These are phyloP conservation scores for Cryptococcus sp. DNA, from an alignment of 1,284 basidiomycete species.

Conservation along the genomic window DNA sequence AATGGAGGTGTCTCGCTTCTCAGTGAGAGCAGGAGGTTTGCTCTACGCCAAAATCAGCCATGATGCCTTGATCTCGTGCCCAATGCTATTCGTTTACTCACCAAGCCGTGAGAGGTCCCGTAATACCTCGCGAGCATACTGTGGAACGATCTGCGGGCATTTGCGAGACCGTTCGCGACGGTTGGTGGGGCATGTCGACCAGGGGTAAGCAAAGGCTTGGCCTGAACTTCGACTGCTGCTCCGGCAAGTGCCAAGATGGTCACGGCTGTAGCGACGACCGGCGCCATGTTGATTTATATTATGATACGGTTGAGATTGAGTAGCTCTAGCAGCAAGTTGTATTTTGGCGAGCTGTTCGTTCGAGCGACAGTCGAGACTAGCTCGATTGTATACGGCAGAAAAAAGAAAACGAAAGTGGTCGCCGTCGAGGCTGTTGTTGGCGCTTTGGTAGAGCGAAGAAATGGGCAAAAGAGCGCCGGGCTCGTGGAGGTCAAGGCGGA, in stretches of 20 bases:
- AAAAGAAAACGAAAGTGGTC: conserved; percentile 21
- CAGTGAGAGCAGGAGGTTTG: conserved; percentile 33
- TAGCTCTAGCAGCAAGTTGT: neutral
- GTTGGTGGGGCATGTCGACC: conserved; percentile 45
- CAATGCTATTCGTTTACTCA: conserved; percentile 18
- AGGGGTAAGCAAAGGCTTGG: conserved; percentile 31
- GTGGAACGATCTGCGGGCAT: conserved; percentile 31
- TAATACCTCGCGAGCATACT: conserved; percentile 32
- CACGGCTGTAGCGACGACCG: conserved; percentile 36
- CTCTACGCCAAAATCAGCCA: conserved; percentile 14
- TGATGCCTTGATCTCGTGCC: neutral
- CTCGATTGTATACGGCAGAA: neutral
- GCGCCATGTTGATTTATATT: conserved; percentile 33
- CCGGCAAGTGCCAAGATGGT: conserved; percentile 29
- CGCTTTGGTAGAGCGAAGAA: conserved; percentile 30
- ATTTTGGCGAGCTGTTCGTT: no score
- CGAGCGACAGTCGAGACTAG: conserved; percentile 2
- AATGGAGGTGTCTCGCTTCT: conserved; percentile 37
- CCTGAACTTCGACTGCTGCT: conserved; percentile 23
- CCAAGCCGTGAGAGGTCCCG: conserved; percentile 37
- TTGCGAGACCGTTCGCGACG: conserved; percentile 34
- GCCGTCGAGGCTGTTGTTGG: conserved; percentile 39
- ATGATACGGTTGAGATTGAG: conserved; percentile 1
- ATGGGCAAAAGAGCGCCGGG: conserved; percentile 2
- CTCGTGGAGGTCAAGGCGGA: conserved; percentile 9